A percentile compares a stretch with the other conserved stretches of the same genome.
Evolutionary conservation across 306 rosid genomes (phyloP).

Genomic region (cucumber (Cucumis sativus)): Cucumber_9930_V3 NC_026660.2:26761001-26761500

Average conservation of each 20-base stretch:
- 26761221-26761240: not conserved
- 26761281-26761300: not conserved
- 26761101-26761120: not conserved
- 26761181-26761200: not conserved
- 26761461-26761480: not conserved
- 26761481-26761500: no score
- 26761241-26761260: not conserved
- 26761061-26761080: not conserved
- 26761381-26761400: not conserved
- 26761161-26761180: no score
- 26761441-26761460: not conserved
- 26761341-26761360: not conserved
- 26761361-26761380: not conserved
- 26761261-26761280: not conserved
- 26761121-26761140: not conserved
- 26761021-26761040: slow-evolving; percentile 2
- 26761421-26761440: not conserved
- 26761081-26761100: not conserved
- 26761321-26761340: not conserved
- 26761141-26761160: not conserved
- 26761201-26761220: not conserved
- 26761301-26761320: not conserved
- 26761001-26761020: not conserved
- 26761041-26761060: slow-evolving; percentile 2
- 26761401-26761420: not conserved